Conservation (phyloP, 306 rosid species). For the Prunus kanzakura region DNA sequence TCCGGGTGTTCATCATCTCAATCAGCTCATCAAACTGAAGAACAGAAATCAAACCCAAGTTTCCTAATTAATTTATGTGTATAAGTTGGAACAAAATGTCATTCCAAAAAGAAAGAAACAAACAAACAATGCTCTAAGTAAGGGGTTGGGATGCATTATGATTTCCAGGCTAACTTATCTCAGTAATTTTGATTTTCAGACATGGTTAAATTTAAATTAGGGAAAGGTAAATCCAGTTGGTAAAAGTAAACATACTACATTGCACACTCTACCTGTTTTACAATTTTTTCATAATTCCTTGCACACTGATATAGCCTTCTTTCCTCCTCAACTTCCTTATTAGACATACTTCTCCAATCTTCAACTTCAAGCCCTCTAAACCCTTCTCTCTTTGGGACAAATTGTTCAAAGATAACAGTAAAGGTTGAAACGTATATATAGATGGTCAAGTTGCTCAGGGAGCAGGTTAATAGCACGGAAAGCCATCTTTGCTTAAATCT, state of each 20-base stretch:
- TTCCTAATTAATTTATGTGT: no score
- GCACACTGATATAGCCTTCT: conserved; percentile 31
- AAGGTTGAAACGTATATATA: not conserved
- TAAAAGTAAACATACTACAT: not conserved
- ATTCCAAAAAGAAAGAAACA: not conserved
- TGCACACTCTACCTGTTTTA: conserved; percentile 27
- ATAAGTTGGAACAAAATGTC: not conserved
- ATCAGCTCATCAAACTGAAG: conserved; percentile 42
- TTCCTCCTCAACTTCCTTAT: conserved; percentile 30
- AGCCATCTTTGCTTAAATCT: not conserved
- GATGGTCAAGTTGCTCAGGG: not conserved
- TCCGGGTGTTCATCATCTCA: conserved; percentile 28
- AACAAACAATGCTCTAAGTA: not conserved
- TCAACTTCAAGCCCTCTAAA: not conserved
- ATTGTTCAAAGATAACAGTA: not conserved
- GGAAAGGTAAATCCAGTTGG: not conserved
- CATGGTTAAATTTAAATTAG: not conserved
- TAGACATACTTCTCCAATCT: conserved; percentile 23
- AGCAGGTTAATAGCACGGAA: not conserved
- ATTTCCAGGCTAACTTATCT: not conserved
- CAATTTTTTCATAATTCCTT: conserved; percentile 29
- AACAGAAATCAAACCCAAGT: not conserved
- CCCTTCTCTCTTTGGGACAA: not conserved
- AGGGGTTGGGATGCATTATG: no score
- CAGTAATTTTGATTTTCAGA: not conserved